Conservation (phyloP, 2,329 filamentous ascomycete genomes). For the Phyllosticta paracitricarpa region DNA sequence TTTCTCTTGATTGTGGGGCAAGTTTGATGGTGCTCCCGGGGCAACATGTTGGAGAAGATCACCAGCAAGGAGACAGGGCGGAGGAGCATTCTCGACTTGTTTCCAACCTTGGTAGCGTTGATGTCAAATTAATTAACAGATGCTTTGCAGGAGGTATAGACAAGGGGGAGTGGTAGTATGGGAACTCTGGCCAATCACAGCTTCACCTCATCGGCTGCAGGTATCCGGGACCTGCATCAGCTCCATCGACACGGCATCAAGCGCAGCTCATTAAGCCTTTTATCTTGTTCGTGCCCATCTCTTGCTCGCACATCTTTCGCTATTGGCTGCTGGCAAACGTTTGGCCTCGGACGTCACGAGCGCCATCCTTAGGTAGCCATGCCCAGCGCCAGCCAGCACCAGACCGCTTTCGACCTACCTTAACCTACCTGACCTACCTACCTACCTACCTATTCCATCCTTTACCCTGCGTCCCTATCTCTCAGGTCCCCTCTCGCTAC, state of each 20-base stretch:
- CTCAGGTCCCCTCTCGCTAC: background rate
- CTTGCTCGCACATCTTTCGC: background rate
- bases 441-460: background rate
- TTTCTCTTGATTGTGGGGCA: no score
- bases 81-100: no score
- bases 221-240: background rate
- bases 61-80: no score
- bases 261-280: background rate
- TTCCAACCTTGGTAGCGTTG: no score
- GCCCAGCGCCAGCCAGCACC: background rate
- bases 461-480: background rate
- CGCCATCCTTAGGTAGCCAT: background rate
- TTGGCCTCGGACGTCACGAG: background rate
- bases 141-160: no score
- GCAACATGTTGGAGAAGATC: no score
- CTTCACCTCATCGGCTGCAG: background rate
- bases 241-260: background rate
- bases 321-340: background rate
- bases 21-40: no score
- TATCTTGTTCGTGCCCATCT: background rate
- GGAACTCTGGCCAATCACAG: background rate
- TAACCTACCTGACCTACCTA: no score
- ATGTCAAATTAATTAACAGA: no score
- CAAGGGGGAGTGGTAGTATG: background rate
- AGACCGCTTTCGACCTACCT: background rate